phyloP scores from a whole-genome alignment of 2,329 filamentous ascomycete genomes.

The Clonostachys byssicola region DNA sequence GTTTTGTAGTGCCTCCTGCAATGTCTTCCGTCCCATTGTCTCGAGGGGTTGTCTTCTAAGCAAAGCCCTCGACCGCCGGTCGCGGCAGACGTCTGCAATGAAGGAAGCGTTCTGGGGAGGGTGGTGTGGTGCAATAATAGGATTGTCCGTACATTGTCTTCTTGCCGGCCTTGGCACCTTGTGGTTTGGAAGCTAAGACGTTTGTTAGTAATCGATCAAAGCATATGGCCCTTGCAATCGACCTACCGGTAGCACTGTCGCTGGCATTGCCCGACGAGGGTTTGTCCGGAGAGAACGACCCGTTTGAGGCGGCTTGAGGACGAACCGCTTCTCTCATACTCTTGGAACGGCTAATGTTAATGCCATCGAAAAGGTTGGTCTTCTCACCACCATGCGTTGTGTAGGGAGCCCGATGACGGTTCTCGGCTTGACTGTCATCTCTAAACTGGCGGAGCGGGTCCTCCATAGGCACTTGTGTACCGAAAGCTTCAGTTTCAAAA shows the following conservation, averaged over 20 bases:
- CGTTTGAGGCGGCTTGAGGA: too few species aligned
- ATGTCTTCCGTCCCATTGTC: not conserved
- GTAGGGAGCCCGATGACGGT: constrained; percentile 56
- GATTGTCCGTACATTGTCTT: constrained; percentile 43
- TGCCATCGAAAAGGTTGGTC: constrained; percentile 50
- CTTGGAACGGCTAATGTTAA: constrained; percentile 34
- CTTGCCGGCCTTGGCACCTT: constrained; percentile 8
- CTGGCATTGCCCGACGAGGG: not conserved
- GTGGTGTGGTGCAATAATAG: constrained; percentile 3
- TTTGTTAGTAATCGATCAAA: too few species aligned
- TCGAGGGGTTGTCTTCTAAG: not conserved
- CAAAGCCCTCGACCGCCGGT: too few species aligned
- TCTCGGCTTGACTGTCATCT: constrained; percentile 35
- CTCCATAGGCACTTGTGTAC: constrained; percentile 16
- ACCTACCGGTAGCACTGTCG: not conserved
- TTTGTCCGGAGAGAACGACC: constrained; percentile 12
- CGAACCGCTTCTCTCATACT: constrained; percentile 30
- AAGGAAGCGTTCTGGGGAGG: not conserved
- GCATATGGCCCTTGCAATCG: too few species aligned
- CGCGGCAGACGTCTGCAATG: too few species aligned
- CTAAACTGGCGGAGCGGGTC: constrained; percentile 45
- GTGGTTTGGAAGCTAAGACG: not conserved
- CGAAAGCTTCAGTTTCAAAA: constrained; percentile 2
- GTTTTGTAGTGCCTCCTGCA: too few species aligned
- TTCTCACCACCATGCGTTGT: constrained; percentile 52